These are phyloP conservation scores for Herpotrichia juniperi DNA, from an alignment of 2,329 filamentous ascomycete species.

Conservation along the genomic window DNA sequence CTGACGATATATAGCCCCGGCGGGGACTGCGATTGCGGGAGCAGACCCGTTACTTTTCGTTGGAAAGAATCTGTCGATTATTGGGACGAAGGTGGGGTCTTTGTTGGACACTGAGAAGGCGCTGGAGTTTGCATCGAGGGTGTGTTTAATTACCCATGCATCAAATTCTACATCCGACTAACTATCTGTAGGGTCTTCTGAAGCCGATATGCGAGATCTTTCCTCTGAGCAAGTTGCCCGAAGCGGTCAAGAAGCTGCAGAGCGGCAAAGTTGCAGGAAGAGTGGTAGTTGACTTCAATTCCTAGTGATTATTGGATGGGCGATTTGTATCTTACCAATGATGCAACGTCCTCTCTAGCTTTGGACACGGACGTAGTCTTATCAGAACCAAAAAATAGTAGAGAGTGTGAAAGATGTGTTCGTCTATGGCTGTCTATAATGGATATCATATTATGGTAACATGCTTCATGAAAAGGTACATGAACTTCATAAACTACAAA, in stretches of 20 bases:
- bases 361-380: too few species aligned
- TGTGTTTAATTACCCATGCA: neutral
- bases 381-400: too few species aligned
- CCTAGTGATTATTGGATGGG: slow-evolving; percentile 8
- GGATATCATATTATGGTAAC: too few species aligned
- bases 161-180: neutral
- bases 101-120: slow-evolving; percentile 50
- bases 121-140: slow-evolving; percentile 54
- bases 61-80: slow-evolving; percentile 29
- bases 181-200: slow-evolving; percentile 41
- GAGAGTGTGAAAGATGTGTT: too few species aligned
- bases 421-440: too few species aligned
- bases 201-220: slow-evolving; percentile 55
- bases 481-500: too few species aligned
- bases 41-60: slow-evolving; percentile 28
- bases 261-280: slow-evolving; percentile 56
- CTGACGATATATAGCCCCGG: slow-evolving; percentile 40
- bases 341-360: too few species aligned
- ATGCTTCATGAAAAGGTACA: too few species aligned
- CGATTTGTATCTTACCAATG: too few species aligned
- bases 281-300: slow-evolving; percentile 58
- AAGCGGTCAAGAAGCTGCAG: slow-evolving; percentile 56
- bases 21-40: slow-evolving; percentile 22
- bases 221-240: slow-evolving; percentile 50
- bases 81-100: slow-evolving; percentile 47